Percentiles rank a stretch among this genome's conserved stretches.
phyloP scores from a whole-genome alignment of 768 basidiomycete genomes.

The Peribolospora baueri region DNA sequence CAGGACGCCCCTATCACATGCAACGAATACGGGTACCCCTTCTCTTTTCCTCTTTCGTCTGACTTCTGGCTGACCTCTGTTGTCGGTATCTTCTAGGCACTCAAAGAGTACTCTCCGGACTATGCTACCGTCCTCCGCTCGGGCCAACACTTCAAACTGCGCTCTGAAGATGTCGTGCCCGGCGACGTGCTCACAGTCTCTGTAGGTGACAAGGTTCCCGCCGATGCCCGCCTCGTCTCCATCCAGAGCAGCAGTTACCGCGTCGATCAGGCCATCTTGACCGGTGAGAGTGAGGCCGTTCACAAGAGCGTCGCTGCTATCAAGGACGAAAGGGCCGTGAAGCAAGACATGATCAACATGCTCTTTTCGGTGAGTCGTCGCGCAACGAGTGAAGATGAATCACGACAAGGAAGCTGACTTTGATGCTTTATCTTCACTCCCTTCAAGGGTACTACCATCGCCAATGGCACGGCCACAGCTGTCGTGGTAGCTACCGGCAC shows the following conservation, averaged over 20 bases:
- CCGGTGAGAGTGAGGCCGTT: slow-evolving; percentile 77
- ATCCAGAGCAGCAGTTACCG: slow-evolving; percentile 83
- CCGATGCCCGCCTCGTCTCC: slow-evolving; percentile 71
- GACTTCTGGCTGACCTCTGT: not conserved
- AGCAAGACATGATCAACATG: slow-evolving; percentile 96
- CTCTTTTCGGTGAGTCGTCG: slow-evolving; percentile 49
- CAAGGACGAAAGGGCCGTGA: slow-evolving; percentile 53
- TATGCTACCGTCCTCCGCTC: slow-evolving; percentile 72
- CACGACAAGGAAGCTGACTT: not conserved
- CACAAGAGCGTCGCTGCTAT: slow-evolving; percentile 51
- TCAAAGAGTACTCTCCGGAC: slow-evolving; percentile 92
- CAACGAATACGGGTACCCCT: not conserved
- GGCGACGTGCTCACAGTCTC: slow-evolving; percentile 78
- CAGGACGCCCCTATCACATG: not conserved
- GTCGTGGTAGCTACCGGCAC: slow-evolving; percentile 68
- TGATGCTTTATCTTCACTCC: not conserved
- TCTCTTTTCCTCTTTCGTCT: not conserved
- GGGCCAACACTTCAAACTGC: slow-evolving; percentile 43
- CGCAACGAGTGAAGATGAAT: not conserved
- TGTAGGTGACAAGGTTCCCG: slow-evolving; percentile 86
- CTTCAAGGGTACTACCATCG: slow-evolving; percentile 70
- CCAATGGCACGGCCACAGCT: slow-evolving; percentile 70
- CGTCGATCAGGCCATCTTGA: slow-evolving; percentile 87
- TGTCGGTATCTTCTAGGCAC: slow-evolving; percentile 31
- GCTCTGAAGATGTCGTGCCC: slow-evolving; percentile 73